Evolutionary conservation across 352 stramenopile species (phyloP), one percentile per base, ranked within the genome.

Genomic region (Pseudoperonospora humuli): DNA sequence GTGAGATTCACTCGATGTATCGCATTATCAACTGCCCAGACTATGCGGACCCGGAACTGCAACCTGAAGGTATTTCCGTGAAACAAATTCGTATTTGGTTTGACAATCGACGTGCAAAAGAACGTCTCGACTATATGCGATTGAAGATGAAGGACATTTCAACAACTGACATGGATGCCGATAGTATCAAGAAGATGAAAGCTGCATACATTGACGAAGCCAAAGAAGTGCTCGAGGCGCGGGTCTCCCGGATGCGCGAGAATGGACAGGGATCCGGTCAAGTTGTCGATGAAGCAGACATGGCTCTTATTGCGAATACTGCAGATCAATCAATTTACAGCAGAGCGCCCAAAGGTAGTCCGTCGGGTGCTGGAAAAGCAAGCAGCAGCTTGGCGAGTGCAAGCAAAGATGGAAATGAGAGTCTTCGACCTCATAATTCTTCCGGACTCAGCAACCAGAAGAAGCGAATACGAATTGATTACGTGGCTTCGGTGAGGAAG

Each of bases 61-160:
- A 93, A 46, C 77, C 80, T 3, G 80, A 93, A 48, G 80, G 80
- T 26, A 93, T 93, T 24, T 85, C 73, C 1, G 74, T 93, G 27
- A 93, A 93, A 52, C 80, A 89, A 49, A 93, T 90, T 17, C 80
- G 77, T 32, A 90, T 93, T 45, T 90, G 77, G 80, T 93, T 93
- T 54, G 80, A 93, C 46, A 93, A 93, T 44, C 74, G 80, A 2
- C 75, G 80, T 13, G 80, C 80, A 2, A 93, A 93, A 38, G 80
- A 93, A 39, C 73, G 77, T 3, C 49, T 93, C 10, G 80, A 93
- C 44, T 93, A 93, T 60, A 93, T 93, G 80, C 77, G 80, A 24
- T 38, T 93, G 28, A 90, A 93, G 61, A 93, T 93, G 80, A 93
- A 93, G 48, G 74, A 90, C 21, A 81, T 90, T 41, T 87, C 79